Conservation (phyloP, 2,329 filamentous ascomycete genomes). For the Ophiobolus disseminans region DNA sequence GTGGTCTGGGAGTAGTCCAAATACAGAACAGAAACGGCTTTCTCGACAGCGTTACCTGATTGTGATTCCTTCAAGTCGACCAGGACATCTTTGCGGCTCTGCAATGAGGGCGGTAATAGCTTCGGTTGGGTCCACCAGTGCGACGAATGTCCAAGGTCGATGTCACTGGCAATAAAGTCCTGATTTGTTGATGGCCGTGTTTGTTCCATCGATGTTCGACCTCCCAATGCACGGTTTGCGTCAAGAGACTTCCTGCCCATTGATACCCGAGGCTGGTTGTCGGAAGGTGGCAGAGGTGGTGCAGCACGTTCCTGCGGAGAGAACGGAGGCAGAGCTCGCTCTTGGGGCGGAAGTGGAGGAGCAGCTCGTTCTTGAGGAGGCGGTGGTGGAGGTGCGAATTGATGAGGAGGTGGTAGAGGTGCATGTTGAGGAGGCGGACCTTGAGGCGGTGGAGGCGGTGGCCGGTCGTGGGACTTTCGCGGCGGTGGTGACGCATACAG, state of each 20-base stretch:
- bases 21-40: constrained; percentile 86
- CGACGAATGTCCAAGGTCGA: constrained; percentile 76
- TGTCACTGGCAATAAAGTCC: constrained; percentile 84
- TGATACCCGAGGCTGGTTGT: constrained; percentile 54
- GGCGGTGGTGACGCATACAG: constrained; percentile 45
- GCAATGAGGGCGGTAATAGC: constrained; percentile 79
- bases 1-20: constrained; percentile 96
- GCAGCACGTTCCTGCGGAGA: constrained; percentile 44
- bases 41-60: constrained; percentile 76
- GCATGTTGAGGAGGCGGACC: constrained; percentile 42
- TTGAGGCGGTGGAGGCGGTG: constrained; percentile 47
- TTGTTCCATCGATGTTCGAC: constrained; percentile 75
- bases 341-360: constrained; percentile 40
- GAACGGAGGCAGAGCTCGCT: constrained; percentile 54
- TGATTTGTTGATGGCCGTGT: constrained; percentile 72
- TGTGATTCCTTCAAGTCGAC: constrained; percentile 82
- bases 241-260: constrained; percentile 69
- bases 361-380: constrained; percentile 52
- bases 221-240: constrained; percentile 59
- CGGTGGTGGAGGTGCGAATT: constrained; percentile 45
- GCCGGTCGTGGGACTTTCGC: constrained; percentile 45
- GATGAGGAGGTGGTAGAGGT: constrained; percentile 46
- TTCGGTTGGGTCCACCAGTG: constrained; percentile 90
- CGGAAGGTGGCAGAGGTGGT: constrained; percentile 47
- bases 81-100: constrained; percentile 82